Base-by-base conservation (phyloP, 768 basidiomycete genomes). In the Podaxis sp. region DNA sequence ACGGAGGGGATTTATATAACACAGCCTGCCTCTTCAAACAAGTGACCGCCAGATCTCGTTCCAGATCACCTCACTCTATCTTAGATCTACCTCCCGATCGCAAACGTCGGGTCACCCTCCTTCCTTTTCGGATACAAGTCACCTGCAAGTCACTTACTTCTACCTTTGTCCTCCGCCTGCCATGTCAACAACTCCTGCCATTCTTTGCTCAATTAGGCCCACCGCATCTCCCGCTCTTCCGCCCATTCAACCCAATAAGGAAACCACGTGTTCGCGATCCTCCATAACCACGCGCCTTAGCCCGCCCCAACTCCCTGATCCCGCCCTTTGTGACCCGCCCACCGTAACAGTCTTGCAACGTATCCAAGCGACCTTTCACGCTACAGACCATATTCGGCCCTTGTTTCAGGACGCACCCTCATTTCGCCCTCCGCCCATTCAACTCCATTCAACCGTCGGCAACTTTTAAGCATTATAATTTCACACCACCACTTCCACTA, bases 1-100 rank as follows among this genome's bases (percentile, higher is more conserved):
- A 41, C 22, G 51, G 55, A 58, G 22, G 37, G 25, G 11, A n/a
- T 66, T 67, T 69, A 67, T 71, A 71, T 57, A 40, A 8, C 4
- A 38, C 29, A 17, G n/a, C 15, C 33, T 38, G 50, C 50, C 58
- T 59, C 50, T 52, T 59, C 50, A 59, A 59, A 59, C 50, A 59
- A 52, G 59, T 40, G 27, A 15, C 49, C 50, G 59, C 22, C 12
- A 41, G 59, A 60, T 60, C 59, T 24, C n/a, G 24, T 47, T 17
- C 25, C 50, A 60, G 59, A 55, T 54, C 60, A 55, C 40, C 33
- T 55, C 19, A 61, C 52, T 54, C 60, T 55, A 60, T 55, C 60
- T 54, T 24, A 61, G 60, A 61, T 61, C 53, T n/a, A 15, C 9
- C 52, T 38, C 60, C 54, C 53, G 36, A 47, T 58, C 29, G 6